Evolutionary conservation across 495 filamentous ascomycete species (phyloP).

Genomic region (Penicillium bovifimosum): DNA sequence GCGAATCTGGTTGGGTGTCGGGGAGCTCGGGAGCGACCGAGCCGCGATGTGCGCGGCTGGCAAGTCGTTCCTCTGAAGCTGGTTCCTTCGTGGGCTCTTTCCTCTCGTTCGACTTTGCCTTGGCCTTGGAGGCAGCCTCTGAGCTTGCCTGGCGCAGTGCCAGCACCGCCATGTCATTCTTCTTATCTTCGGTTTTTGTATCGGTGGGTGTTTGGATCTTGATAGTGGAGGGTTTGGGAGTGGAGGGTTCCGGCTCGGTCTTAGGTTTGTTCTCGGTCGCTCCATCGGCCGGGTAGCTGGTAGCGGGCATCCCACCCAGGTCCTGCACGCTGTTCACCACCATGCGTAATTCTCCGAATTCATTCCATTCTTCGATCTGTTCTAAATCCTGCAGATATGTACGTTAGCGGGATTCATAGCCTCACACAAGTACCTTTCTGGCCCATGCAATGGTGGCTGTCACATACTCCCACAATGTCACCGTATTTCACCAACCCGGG

Average conservation of each 20-base stretch:
- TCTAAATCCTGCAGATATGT: slow-evolving; percentile 67
- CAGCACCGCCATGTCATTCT: slow-evolving; percentile 39
- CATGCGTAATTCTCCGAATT: slow-evolving; percentile 91
- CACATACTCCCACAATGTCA: slow-evolving; percentile 75
- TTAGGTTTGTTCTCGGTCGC: slow-evolving; percentile 24
- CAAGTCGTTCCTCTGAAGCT: slow-evolving; percentile 3
- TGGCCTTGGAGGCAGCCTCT: slow-evolving; percentile 63
- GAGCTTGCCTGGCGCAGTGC: slow-evolving; percentile 61
- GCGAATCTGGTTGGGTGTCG: slow-evolving; percentile 27
- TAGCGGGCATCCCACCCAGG: slow-evolving; percentile 35
- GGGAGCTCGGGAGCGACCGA: slow-evolving; percentile 34
- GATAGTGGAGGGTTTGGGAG: slow-evolving; percentile 36
- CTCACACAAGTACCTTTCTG: background rate
- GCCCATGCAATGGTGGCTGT: background rate
- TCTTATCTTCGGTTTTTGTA: slow-evolving; percentile 26
- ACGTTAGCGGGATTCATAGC: background rate
- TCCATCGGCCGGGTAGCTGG: slow-evolving; percentile 39
- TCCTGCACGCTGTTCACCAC: slow-evolving; percentile 53
- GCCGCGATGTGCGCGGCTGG: slow-evolving; percentile 11
- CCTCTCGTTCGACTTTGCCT: slow-evolving; percentile 26
- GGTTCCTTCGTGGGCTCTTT: slow-evolving; percentile 11
- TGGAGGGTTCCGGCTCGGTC: slow-evolving; percentile 25
- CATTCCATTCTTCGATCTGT: slow-evolving; percentile 97
- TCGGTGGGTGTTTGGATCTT: slow-evolving; percentile 42
- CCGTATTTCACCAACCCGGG: slow-evolving; percentile 87